Percentiles rank a stretch among this genome's conserved stretches.
Conservation (phyloP, 2,329 filamentous ascomycete genomes). For the Aciculosporium take region DNA sequence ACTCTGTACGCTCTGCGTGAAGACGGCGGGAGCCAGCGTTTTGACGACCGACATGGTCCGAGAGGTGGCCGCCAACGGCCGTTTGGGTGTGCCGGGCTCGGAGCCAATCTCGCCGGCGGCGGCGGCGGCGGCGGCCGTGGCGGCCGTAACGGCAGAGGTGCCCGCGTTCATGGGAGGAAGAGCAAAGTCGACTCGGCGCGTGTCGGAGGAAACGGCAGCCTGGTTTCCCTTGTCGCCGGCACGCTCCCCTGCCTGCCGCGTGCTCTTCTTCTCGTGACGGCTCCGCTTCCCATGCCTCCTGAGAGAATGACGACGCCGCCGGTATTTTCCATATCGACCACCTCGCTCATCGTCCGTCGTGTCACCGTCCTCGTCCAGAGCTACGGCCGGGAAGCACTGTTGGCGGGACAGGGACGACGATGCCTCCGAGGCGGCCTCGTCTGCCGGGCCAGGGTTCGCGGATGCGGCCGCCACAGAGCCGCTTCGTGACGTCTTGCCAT, state of each 20-base stretch:
- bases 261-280: slow-evolving; percentile 29
- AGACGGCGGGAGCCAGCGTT: slow-evolving; percentile 58
- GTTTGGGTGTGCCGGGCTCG: slow-evolving; percentile 13
- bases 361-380: slow-evolving; percentile 28
- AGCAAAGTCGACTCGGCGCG: slow-evolving; percentile 46
- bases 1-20: slow-evolving; percentile 26
- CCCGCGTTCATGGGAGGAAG: slow-evolving; percentile 9
- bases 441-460: slow-evolving; percentile 18
- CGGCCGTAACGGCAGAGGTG: slow-evolving; percentile 10
- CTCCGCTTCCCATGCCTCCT: slow-evolving; percentile 24
- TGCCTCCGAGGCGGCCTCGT: slow-evolving; percentile 25
- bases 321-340: slow-evolving; percentile 20
- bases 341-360: slow-evolving; percentile 30
- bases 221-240: slow-evolving; percentile 15
- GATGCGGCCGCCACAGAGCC: slow-evolving; percentile 26
- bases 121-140: slow-evolving; percentile 13
- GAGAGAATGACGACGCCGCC: slow-evolving; percentile 16
- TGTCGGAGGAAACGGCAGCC: slow-evolving; percentile 12
- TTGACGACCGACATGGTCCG: slow-evolving; percentile 47
- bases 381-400: slow-evolving; percentile 21
- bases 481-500: slow-evolving; percentile 20
- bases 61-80: slow-evolving; percentile 38
- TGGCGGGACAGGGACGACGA: slow-evolving; percentile 22
- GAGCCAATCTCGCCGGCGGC: slow-evolving; percentile 13
- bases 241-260: slow-evolving; percentile 16